Conservation (phyloP, 306 rosid genomes). For the Lupinus albus region DNA sequence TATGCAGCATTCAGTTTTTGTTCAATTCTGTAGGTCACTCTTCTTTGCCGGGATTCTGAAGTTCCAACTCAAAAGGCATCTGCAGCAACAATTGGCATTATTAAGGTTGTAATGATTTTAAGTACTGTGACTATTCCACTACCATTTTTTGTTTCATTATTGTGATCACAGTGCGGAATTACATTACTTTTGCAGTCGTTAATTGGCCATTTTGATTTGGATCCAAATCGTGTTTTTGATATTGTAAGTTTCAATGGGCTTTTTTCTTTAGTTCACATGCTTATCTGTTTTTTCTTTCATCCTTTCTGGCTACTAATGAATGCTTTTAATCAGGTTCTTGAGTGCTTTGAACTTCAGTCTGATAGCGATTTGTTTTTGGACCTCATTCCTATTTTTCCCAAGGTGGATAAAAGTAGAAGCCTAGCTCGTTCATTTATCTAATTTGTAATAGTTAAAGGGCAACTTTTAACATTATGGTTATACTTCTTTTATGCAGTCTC, state of each 20-base stretch:
- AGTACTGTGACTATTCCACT: conserved; percentile 13
- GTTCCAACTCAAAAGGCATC: conserved; percentile 61
- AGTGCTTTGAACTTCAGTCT: conserved; percentile 95
- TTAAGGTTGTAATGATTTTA: conserved; percentile 67
- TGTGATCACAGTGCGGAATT: conserved; percentile 35
- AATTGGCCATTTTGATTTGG: conserved; percentile 98
- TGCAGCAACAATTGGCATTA: conserved; percentile 83
- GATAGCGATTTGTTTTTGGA: conserved; percentile 73
- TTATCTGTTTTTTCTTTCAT: conserved; percentile 25
- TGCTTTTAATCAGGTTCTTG: conserved; percentile 69
- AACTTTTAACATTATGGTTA: conserved; percentile 21
- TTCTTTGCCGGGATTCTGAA: conserved; percentile 78
- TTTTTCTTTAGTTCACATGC: not conserved
- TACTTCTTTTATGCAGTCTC: conserved; percentile 73
- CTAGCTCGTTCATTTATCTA: conserved; percentile 25
- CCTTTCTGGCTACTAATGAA: conserved; percentile 32
- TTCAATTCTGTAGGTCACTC: conserved; percentile 66
- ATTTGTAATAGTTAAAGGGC: not conserved
- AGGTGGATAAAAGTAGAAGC: conserved; percentile 53
- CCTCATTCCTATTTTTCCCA: conserved; percentile 93
- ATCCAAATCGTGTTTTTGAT: conserved; percentile 97
- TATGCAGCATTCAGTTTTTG: conserved; percentile 39
- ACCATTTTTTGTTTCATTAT: conserved; percentile 28
- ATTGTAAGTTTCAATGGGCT: conserved; percentile 62
- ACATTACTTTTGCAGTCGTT: conserved; percentile 72